phyloP scores from a whole-genome alignment of 805 yeast genomes.

The Saccharomycopsis fermentans region DNA sequence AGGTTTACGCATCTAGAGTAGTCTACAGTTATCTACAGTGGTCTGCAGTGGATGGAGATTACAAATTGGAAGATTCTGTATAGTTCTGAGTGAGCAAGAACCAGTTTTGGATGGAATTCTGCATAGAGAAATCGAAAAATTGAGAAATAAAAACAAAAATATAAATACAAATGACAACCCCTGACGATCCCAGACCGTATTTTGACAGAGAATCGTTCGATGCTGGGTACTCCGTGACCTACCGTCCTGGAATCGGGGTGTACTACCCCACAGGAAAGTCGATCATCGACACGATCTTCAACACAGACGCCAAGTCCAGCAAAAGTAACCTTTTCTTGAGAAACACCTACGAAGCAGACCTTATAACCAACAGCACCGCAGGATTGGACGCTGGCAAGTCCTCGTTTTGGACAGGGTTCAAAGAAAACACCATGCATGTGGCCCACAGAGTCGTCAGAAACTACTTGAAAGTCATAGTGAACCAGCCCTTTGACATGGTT shows the following conservation, averaged over 20 bases:
- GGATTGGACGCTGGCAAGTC: background rate
- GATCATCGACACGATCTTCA: constrained; percentile 23
- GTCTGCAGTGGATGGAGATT: no score
- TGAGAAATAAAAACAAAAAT: background rate
- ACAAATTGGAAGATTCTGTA: no score
- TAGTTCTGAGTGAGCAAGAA: no score
- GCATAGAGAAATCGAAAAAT: background rate
- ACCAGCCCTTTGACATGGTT: constrained; percentile 85
- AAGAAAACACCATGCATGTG: constrained; percentile 23
- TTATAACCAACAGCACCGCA: background rate
- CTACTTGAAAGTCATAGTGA: constrained; percentile 56
- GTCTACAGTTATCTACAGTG: no score
- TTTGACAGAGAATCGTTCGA: constrained; percentile 58
- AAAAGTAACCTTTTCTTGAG: background rate
- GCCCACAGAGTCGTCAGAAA: constrained; percentile 50
- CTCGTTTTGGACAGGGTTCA: constrained; percentile 28
- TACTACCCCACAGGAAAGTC: constrained; percentile 36
- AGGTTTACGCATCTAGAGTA: no score
- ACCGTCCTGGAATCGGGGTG: constrained; percentile 52
- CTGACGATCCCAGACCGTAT: constrained; percentile 46
- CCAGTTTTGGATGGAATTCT: no score
- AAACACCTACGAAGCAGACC: background rate
- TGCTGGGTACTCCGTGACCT: constrained; percentile 52
- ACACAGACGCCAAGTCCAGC: background rate
- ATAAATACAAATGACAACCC: background rate